A percentile compares a stretch with the other conserved stretches of the same genome.
Evolutionary conservation across 306 rosid species (phyloP).

Genomic region (Vigna hirtella): DNA sequence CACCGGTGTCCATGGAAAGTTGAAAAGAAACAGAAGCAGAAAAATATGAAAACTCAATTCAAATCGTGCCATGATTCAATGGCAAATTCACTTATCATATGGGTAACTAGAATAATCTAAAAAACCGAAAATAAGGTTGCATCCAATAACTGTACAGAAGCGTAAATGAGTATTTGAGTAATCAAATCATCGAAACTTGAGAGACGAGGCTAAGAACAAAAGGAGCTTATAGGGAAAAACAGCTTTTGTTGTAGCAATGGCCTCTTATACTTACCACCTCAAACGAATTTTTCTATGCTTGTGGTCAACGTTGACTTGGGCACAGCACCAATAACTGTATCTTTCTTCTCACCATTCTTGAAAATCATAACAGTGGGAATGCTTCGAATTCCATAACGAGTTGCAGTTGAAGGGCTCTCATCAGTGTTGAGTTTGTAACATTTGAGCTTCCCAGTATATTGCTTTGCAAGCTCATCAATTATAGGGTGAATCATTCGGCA

Average conservation of each 20-base stretch:
- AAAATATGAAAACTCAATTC: constrained; percentile 22
- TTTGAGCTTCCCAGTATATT: constrained; percentile 79
- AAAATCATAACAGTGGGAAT: constrained; percentile 88
- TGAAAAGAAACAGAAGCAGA: constrained; percentile 14
- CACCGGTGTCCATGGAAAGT: background rate
- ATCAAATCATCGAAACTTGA: constrained; percentile 46
- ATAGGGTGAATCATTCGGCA: constrained; percentile 98
- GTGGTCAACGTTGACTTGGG: constrained; percentile 80
- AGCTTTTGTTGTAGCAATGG: constrained; percentile 47
- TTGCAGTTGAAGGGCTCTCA: constrained; percentile 69
- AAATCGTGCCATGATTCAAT: constrained; percentile 1
- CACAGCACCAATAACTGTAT: constrained; percentile 86
- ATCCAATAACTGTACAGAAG: constrained; percentile 62
- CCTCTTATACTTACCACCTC: constrained; percentile 49
- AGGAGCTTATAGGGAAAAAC: constrained; percentile 39
- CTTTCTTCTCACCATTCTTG: constrained; percentile 88
- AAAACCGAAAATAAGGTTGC: constrained; percentile 35
- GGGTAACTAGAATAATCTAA: constrained; percentile 47
- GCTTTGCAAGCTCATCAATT: constrained; percentile 71
- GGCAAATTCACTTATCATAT: constrained; percentile 26
- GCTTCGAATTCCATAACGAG: constrained; percentile 83
- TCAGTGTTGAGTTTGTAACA: constrained; percentile 89
- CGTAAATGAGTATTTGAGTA: constrained; percentile 45
- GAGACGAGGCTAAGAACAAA: constrained; percentile 43
- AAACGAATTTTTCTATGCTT: constrained; percentile 87